Evolutionary conservation across 495 filamentous ascomycete genomes (phyloP).

Genomic region (Aspergillus taichungensis): DNA sequence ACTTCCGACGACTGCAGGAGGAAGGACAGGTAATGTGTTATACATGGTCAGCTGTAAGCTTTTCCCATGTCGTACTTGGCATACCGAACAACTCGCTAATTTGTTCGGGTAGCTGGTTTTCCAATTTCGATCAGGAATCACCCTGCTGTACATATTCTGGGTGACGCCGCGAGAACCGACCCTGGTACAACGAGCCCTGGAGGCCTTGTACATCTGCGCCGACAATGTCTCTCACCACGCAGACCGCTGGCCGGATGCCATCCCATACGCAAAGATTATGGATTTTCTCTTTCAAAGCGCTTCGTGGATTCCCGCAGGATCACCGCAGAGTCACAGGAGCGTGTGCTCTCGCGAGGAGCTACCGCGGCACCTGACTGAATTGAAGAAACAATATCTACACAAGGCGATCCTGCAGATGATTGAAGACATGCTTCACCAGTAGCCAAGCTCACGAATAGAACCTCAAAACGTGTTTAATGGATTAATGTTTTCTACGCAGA

Average conservation of each 20-base stretch:
- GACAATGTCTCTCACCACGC: constrained; percentile 18
- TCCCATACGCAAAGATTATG: constrained; percentile 17
- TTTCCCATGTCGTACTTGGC: background rate
- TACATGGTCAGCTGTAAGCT: constrained; percentile 29
- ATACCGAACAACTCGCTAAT: background rate
- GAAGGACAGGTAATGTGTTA: constrained; percentile 29
- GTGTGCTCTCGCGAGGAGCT: constrained; percentile 10
- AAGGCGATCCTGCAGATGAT: constrained; percentile 25
- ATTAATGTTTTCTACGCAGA: background rate
- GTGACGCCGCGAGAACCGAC: constrained; percentile 8
- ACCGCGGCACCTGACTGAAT: constrained; percentile 11
- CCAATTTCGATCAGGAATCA: constrained; percentile 24
- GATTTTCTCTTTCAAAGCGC: constrained; percentile 13
- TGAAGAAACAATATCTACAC: constrained; percentile 23
- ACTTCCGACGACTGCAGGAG: constrained; percentile 21
- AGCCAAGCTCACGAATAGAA: too few species aligned
- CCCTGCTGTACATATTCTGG: constrained; percentile 27
- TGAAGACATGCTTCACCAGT: constrained; percentile 21
- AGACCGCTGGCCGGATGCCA: constrained; percentile 20
- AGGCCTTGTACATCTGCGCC: constrained; percentile 16
- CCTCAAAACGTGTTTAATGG: background rate
- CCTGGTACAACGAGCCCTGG: constrained; percentile 2
- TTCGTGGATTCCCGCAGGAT: constrained; percentile 3
- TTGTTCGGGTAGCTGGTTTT: constrained; percentile 21
- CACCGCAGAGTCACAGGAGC: background rate